Evolutionary conservation across 345 rosid species (phyloP).

Genomic region (Eucalyptus cladocalyx): DNA sequence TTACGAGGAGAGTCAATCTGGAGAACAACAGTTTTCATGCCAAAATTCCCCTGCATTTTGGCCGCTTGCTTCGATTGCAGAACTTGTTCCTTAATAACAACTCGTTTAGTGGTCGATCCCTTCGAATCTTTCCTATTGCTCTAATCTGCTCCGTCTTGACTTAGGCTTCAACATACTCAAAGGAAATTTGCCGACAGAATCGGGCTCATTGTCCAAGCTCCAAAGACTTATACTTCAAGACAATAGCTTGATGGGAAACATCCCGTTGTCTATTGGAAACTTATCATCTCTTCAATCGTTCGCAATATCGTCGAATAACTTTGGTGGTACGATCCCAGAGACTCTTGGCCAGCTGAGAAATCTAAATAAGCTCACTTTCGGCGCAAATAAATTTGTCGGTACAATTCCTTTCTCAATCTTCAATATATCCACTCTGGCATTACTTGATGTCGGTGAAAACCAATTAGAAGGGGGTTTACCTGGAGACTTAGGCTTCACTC

Average conservation of each 20-base stretch:
- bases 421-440: accelerated
- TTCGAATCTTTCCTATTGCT: background rate
- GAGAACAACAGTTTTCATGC: background rate
- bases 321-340: background rate
- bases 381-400: accelerated
- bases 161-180: too few species aligned
- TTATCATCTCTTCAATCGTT: accelerated
- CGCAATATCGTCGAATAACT: accelerated
- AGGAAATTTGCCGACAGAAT: background rate
- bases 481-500: background rate
- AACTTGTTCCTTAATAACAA: background rate
- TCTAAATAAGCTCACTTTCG: accelerated
- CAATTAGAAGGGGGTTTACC: background rate
- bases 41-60: too few species aligned
- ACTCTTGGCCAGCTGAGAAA: background rate
- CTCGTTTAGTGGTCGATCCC: background rate
- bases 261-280: background rate
- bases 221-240: too few species aligned
- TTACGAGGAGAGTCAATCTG: accelerated
- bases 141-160: background rate
- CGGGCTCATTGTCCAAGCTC: background rate
- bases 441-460: too few species aligned
- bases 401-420: background rate
- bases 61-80: background rate
- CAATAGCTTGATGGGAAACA: background rate